phyloP scores from a whole-genome alignment of 768 basidiomycete genomes.

The Cystofilobasidium macerans region DNA sequence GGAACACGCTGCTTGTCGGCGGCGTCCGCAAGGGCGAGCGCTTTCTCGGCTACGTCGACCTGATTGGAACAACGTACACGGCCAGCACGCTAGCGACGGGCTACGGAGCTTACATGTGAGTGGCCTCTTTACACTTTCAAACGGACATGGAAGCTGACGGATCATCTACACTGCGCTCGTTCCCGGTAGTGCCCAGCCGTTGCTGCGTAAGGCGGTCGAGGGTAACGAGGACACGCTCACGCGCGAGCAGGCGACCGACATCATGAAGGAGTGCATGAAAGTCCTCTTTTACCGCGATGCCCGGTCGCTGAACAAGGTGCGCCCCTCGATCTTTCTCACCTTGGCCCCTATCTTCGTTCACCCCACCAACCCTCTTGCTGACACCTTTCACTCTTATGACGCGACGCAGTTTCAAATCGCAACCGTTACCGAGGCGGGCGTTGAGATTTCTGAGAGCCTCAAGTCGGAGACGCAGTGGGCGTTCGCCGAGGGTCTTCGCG shows the following conservation, averaged over 20 bases:
- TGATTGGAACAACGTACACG: constrained; percentile 90
- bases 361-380: neutral
- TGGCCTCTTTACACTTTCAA: neutral
- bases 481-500: constrained; percentile 84
- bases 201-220: constrained; percentile 84
- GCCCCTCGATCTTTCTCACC: constrained; percentile 26
- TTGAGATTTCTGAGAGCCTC: constrained; percentile 66
- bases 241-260: constrained; percentile 63
- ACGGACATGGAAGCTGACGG: neutral
- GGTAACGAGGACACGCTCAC: constrained; percentile 61
- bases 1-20: constrained; percentile 89
- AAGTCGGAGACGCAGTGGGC: constrained; percentile 70
- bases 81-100: constrained; percentile 90
- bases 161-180: neutral
- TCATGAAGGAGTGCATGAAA: constrained; percentile 76
- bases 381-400: neutral
- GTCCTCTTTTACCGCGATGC: constrained; percentile 96
- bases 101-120: constrained; percentile 67
- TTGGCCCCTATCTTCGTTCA: constrained; percentile 10
- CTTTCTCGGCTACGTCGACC: constrained; percentile 86
- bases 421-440: constrained; percentile 64
- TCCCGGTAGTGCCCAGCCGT: constrained; percentile 56
- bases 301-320: constrained; percentile 84
- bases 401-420: constrained; percentile 79
- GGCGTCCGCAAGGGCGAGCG: constrained; percentile 75